Percentiles rank a stretch among this genome's conserved stretches.
These are phyloP conservation scores for Podospora anserina DNA, from an alignment of 495 filamentous ascomycete genomes.

Conservation along the genomic window DNA sequence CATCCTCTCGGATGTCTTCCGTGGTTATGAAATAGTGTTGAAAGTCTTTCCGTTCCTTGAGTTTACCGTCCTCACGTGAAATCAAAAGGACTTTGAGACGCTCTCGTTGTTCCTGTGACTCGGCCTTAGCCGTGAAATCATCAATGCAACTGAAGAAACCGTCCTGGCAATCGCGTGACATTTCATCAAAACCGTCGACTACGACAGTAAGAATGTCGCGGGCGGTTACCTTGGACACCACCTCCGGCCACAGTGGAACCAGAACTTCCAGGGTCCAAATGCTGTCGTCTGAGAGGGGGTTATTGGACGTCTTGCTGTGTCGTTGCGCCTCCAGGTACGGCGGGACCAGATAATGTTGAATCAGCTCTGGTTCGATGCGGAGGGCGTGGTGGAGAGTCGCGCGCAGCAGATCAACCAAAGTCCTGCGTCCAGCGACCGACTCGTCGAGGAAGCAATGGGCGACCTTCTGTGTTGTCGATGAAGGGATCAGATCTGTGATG, in stretches of 20 bases:
- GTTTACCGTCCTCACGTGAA: not conserved
- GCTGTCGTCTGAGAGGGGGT: not conserved
- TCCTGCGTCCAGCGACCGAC: conserved; percentile 15
- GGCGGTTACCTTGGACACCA: not conserved
- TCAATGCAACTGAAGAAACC: not conserved
- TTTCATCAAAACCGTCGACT: conserved; percentile 9
- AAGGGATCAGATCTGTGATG: conserved; percentile 17
- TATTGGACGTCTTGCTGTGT: not conserved
- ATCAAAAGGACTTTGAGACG: not conserved
- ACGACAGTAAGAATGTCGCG: not conserved
- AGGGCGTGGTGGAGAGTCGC: conserved; percentile 4
- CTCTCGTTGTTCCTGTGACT: not conserved
- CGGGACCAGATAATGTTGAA: not conserved
- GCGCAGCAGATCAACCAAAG: conserved; percentile 8
- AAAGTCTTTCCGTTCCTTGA: not conserved
- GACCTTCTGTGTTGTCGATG: conserved; percentile 6
- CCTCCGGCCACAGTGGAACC: not conserved
- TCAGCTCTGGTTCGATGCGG: not conserved
- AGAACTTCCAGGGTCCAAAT: conserved; percentile 4
- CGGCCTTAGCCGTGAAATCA: not conserved
- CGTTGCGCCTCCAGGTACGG: not conserved
- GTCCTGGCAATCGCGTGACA: conserved; percentile 3
- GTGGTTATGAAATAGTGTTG: not conserved
- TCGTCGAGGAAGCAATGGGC: conserved; percentile 19
- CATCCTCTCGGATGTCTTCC: not conserved